Conservation (phyloP, 2,329 filamentous ascomycete genomes). For the Lomentospora prolificans region DNA sequence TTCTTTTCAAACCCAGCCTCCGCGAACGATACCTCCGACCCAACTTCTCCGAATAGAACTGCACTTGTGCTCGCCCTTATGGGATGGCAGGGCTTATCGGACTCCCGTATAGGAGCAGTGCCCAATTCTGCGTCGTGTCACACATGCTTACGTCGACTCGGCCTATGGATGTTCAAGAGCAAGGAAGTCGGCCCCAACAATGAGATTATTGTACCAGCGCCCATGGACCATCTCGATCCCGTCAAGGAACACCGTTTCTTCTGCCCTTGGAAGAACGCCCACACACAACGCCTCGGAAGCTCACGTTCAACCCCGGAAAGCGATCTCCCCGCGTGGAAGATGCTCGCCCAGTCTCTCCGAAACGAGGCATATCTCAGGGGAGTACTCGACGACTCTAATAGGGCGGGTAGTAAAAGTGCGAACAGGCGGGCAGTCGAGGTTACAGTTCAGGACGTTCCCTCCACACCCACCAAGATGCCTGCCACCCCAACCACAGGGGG, state of each 20-base stretch:
- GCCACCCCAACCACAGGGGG: not conserved
- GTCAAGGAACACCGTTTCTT: conserved; percentile 70
- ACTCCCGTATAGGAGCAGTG: conserved; percentile 45
- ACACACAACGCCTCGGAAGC: conserved; percentile 42
- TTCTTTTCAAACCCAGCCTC: conserved; percentile 42
- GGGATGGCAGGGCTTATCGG: conserved; percentile 63
- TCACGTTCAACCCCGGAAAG: conserved; percentile 23
- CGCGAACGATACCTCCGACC: conserved; percentile 10
- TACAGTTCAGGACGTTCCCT: not conserved
- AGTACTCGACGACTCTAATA: conserved; percentile 4
- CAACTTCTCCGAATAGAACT: conserved; percentile 40
- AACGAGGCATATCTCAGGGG: conserved; percentile 47
- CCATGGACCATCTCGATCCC: conserved; percentile 59
- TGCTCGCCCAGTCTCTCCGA: conserved; percentile 42
- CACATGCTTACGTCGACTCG: conserved; percentile 78
- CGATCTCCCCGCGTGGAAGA: conserved; percentile 42
- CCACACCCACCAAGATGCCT: not conserved
- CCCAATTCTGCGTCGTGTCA: conserved; percentile 70
- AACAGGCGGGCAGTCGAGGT: not conserved
- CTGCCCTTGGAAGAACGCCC: conserved; percentile 66
- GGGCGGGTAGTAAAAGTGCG: conserved; percentile 5
- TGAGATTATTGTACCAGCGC: conserved; percentile 45
- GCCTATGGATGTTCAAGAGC: conserved; percentile 87
- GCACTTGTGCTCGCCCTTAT: conserved; percentile 61
- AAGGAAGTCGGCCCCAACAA: conserved; percentile 51